phyloP scores from a whole-genome alignment of 495 filamentous ascomycete genomes.

The Penicillium argentinense region DNA sequence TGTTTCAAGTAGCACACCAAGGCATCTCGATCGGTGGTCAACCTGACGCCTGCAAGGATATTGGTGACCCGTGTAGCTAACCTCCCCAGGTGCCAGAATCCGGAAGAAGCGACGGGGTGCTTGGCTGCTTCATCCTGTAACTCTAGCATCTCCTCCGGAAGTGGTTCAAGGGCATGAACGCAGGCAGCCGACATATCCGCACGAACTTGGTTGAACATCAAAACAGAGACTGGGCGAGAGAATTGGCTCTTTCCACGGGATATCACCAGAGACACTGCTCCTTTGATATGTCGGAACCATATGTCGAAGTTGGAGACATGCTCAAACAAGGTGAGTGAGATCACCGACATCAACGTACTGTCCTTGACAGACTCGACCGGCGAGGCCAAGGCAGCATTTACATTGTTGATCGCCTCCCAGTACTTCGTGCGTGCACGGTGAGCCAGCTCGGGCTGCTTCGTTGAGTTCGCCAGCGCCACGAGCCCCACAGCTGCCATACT shows the following conservation, averaged over 20 bases:
- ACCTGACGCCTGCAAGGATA: conserved; percentile 10
- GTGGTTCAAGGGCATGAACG: conserved; percentile 16
- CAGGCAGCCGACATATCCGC: conserved; percentile 28
- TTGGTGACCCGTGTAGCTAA: conserved; percentile 20
- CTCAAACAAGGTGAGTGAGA: conserved; percentile 60
- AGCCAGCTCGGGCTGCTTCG: conserved; percentile 31
- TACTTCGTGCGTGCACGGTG: conserved; percentile 40
- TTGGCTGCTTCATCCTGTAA: conserved; percentile 29
- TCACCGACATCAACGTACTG: conserved; percentile 57
- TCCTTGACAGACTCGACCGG: conserved; percentile 55
- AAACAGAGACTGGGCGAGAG: conserved; percentile 38
- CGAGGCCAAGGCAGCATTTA: conserved; percentile 50
- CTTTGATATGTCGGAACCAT: conserved; percentile 56
- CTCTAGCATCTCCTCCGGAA: conserved; percentile 23
- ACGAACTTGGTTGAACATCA: conserved; percentile 57
- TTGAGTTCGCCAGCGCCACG: conserved; percentile 37
- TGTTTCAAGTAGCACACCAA: conserved; percentile 20
- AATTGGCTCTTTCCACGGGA: conserved; percentile 53
- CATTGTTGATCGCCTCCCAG: conserved; percentile 35
- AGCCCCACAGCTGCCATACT: conserved; percentile 49
- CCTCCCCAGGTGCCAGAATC: conserved; percentile 23
- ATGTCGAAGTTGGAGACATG: conserved; percentile 44
- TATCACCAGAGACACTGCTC: conserved; percentile 49
- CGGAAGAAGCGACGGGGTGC: conserved; percentile 14
- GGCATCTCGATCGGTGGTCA: not conserved